Base-by-base conservation (phyloP, 2,329 filamentous ascomycete species). In the Trichothecium roseum region DNA sequence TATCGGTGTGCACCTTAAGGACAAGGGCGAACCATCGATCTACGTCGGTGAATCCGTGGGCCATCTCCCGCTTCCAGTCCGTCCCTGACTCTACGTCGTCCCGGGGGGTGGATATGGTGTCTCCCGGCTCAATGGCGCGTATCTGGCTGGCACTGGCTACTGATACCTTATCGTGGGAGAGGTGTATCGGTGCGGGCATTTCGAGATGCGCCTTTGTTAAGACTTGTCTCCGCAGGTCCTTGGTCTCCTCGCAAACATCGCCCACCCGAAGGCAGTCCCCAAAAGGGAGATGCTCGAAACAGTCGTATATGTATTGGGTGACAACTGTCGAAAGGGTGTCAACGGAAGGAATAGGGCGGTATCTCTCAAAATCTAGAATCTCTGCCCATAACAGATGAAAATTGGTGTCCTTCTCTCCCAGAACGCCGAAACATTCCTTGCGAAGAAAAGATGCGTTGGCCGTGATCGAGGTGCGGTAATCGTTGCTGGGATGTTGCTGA, bases 11-110 rank as follows among this genome's bases (percentile, higher is more conserved):
- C 1, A 81, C 57, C 2, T 55, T 56, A 38, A 84, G 80, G 0
- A 91, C 77, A 18, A 81, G 74, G 0, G 74, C 81, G 47, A 81
- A 80, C 81, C 83, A 88, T 2, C 71, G 59, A n/a, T 68, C 54
- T 14, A 68, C 60, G 9, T 66, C 55, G 2, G 48, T 42, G 28
- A 61, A 60, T 30, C 63, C 61, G 14, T 60, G 53, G 2, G 65
- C 58, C 0, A 56, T 47, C 14, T 68, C 62, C 1, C 63, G 60
- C 32, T 65, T 68, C 82, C 81, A 86, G 3, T 56, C 45, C 0
- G 74, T 72, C 1, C 59, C 55, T 0, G 65, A 60, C 2, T 69
- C 67, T 1, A 63, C 52, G 0, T 50, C 49, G 40, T 72, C 65
- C 3, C 61, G 60, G 1, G 45, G 43, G 0, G 62, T 73, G 0